Evolutionary conservation across 768 basidiomycete species (phyloP).

Genomic region (Cubamyces lactineus): DNA sequence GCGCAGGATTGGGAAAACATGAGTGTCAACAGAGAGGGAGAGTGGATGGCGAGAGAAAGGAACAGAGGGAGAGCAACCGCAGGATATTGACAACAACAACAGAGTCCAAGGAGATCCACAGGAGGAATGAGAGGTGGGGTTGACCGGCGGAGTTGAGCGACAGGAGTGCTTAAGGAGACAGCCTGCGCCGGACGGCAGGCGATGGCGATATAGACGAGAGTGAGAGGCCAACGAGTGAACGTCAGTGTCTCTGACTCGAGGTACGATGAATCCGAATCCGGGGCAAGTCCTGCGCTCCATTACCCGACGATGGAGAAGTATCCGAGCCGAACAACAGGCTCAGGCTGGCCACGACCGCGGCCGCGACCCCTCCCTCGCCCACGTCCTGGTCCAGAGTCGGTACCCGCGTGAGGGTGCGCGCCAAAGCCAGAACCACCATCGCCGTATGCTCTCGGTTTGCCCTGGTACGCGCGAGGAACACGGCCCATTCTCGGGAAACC

Average conservation of each 20-base stretch:
- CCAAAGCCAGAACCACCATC: not conserved
- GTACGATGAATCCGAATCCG: not conserved
- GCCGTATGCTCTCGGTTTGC: not conserved
- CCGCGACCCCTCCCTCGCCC: constrained; percentile 16
- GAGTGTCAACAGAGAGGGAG: too few relatives aligned
- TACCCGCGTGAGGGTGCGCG: not conserved
- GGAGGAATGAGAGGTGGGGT: too few relatives aligned
- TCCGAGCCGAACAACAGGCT: not conserved
- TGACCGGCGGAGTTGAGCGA: too few relatives aligned
- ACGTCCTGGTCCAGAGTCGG: not conserved
- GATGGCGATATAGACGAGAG: too few relatives aligned
- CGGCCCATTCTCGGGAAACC: constrained; percentile 2
- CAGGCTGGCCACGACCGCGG: constrained; percentile 4
- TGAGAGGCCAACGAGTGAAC: not conserved
- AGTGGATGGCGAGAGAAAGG: too few relatives aligned
- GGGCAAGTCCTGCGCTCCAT: not conserved
- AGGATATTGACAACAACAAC: too few relatives aligned
- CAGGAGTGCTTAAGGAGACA: too few relatives aligned
- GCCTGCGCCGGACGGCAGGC: too few relatives aligned
- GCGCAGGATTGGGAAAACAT: not conserved
- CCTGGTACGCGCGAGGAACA: not conserved
- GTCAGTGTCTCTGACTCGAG: not conserved
- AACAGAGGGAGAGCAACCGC: too few relatives aligned
- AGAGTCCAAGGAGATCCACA: too few relatives aligned
- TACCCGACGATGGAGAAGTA: not conserved